Evolutionary conservation across 139 green algal species (phyloP).

Genomic region (Eudorina sp.): DNA sequence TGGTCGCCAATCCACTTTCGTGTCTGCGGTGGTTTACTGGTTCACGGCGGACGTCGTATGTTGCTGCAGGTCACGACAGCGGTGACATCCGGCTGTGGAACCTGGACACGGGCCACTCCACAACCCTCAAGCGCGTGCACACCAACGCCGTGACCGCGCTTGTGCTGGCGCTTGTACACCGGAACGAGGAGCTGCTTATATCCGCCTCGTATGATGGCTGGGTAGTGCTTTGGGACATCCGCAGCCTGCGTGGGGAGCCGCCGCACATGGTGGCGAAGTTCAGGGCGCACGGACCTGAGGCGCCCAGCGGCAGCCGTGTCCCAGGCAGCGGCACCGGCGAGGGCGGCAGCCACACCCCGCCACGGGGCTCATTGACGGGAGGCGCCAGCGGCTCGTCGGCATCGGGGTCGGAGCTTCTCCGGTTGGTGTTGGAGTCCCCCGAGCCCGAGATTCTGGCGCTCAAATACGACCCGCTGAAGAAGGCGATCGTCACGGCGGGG

Average conservation of each 20-base stretch:
- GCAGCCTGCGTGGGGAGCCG: slow-evolving; percentile 50
- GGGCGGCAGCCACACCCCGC: background rate
- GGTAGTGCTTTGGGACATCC: slow-evolving; percentile 76
- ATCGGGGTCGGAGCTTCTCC: background rate
- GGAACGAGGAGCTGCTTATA: slow-evolving; percentile 67
- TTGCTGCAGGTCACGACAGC: slow-evolving; percentile 72
- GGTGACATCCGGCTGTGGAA: slow-evolving; percentile 78
- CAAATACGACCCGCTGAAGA: slow-evolving; percentile 64
- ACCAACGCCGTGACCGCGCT: slow-evolving; percentile 71
- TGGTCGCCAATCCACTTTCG: too few species aligned
- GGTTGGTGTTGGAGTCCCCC: background rate
- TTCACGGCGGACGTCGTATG: background rate
- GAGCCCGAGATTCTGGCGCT: slow-evolving; percentile 75
- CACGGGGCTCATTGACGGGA: background rate
- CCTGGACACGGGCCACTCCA: slow-evolving; percentile 64
- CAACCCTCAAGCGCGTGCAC: slow-evolving; percentile 60
- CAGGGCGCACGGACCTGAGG: slow-evolving; percentile 42
- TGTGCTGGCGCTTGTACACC: slow-evolving; percentile 49
- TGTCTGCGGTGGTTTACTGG: too few species aligned
- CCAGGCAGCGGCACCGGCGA: background rate
- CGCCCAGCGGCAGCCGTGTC: background rate
- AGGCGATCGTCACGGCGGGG: slow-evolving; percentile 74
- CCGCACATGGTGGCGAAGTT: slow-evolving; percentile 64
- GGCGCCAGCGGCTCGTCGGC: too few species aligned
- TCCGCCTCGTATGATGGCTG: slow-evolving; percentile 67